Conservation (phyloP, 163 green algal species). For the Trebouxiophyceae sp. region DNA sequence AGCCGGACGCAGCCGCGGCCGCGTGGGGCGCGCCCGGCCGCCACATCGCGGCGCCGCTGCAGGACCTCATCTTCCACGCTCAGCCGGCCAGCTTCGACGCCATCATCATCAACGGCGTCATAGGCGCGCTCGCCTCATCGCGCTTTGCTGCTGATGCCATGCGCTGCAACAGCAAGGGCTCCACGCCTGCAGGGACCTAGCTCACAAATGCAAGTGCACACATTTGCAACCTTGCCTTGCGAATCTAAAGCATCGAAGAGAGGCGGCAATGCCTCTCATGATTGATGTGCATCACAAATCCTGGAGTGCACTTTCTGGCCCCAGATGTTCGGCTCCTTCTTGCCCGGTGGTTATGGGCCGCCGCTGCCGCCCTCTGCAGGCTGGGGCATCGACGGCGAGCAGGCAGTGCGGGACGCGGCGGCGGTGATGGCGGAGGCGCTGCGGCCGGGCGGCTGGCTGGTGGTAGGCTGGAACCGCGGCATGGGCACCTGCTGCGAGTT, state of each 20-base stretch:
- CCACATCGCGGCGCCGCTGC: background rate
- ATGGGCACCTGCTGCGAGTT: background rate
- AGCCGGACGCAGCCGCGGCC: background rate
- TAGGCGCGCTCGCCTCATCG: background rate
- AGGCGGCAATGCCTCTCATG: no score
- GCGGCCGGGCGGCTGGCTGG: background rate
- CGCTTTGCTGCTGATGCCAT: background rate
- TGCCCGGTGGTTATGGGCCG: no score
- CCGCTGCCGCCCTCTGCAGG: background rate
- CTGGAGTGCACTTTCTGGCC: background rate
- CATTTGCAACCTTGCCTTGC: no score
- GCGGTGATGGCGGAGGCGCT: background rate
- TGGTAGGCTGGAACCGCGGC: background rate
- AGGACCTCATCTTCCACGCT: background rate
- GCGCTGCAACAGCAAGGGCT: background rate
- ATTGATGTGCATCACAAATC: background rate
- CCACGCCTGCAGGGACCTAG: background rate
- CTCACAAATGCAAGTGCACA: no score
- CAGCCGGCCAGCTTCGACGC: background rate
- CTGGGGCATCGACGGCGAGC: background rate
- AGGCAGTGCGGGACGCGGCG: background rate
- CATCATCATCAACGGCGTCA: constrained; percentile 1
- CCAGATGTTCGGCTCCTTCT: no score
- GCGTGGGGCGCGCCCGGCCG: background rate
- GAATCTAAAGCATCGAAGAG: no score